Evolutionary conservation across 164 flowering plant genomes (phyloP).

Genomic region (Amborella trichopoda): DNA sequence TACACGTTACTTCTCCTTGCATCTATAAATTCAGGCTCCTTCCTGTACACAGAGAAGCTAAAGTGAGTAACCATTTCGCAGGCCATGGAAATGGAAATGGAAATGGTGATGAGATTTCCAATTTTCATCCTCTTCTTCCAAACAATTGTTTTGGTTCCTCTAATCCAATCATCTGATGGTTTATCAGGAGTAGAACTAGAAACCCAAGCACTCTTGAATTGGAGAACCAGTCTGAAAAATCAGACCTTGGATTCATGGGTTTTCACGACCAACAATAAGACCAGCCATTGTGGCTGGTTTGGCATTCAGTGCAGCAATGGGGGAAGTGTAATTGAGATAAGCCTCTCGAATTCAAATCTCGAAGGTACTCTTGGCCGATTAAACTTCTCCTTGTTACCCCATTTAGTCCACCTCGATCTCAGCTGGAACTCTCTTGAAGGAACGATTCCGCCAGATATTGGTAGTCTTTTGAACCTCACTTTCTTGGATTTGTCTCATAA

Average conservation of each 20-base stretch:
- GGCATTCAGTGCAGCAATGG: conserved; percentile 4
- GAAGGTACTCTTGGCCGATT: conserved; percentile 3
- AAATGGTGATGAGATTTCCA: too few relatives aligned
- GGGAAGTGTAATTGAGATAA: conserved; percentile 2
- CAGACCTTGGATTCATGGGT: not conserved
- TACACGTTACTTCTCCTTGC: too few relatives aligned
- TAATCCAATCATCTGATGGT: too few relatives aligned
- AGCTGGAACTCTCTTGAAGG: conserved; percentile 1
- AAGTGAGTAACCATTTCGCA: too few relatives aligned
- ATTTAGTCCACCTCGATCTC: conserved; percentile 3
- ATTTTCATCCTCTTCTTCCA: too few relatives aligned
- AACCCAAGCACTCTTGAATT: too few relatives aligned
- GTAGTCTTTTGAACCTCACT: conserved; percentile 6
- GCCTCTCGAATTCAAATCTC: conserved; percentile 4
- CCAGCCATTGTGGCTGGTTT: conserved; percentile 12
- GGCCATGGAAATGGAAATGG: too few relatives aligned
- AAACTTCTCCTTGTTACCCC: conserved; percentile 6
- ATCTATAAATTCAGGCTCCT: too few relatives aligned
- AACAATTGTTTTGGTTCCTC: too few relatives aligned
- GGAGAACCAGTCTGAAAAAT: too few relatives aligned
- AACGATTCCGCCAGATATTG: conserved; percentile 1
- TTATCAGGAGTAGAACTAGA: too few relatives aligned
- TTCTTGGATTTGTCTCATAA: not conserved
- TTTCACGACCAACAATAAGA: not conserved
- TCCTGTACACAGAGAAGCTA: too few relatives aligned